Evolutionary conservation across 176 grass and related monocot genomes (phyloP).

Genomic region (Zizania latifolia): DNA sequence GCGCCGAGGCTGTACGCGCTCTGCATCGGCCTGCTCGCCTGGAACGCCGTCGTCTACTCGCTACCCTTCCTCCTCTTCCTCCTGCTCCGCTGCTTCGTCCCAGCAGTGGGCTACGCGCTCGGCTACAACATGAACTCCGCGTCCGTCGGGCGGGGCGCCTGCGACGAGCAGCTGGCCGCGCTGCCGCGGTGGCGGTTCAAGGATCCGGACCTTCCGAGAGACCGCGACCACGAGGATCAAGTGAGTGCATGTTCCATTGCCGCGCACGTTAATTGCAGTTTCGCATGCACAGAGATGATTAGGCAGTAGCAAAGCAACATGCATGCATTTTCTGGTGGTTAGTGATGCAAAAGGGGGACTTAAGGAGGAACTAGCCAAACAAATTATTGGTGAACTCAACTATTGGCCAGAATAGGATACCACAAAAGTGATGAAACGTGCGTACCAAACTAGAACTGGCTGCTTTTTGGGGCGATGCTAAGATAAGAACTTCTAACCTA

Average conservation of each 20-base stretch:
- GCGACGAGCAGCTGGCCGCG: constrained; percentile 73
- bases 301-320: background rate
- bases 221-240: constrained; percentile 35
- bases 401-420: background rate
- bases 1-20: constrained; percentile 75
- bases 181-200: constrained; percentile 78
- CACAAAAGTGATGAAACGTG: constrained; percentile 26
- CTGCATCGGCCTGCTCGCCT: constrained; percentile 70
- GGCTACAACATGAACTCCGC: constrained; percentile 95
- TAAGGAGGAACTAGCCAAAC: background rate
- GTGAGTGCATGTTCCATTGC: constrained; percentile 26
- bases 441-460: background rate
- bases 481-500: constrained; percentile 28
- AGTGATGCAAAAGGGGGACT: background rate
- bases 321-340: constrained; percentile 10
- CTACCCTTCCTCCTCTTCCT: constrained; percentile 95
- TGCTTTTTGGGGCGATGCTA: constrained; percentile 19
- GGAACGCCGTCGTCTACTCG: constrained; percentile 89
- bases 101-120: constrained; percentile 56
- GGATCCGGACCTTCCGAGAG: constrained; percentile 30
- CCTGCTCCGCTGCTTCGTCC: constrained; percentile 91
- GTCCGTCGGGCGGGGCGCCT: constrained; percentile 63
- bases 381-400: constrained; percentile 26
- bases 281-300: background rate
- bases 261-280: background rate